These are phyloP conservation scores for Ustilago shanxiensis DNA, from an alignment of 1,284 basidiomycete species.

Conservation along the genomic window DNA sequence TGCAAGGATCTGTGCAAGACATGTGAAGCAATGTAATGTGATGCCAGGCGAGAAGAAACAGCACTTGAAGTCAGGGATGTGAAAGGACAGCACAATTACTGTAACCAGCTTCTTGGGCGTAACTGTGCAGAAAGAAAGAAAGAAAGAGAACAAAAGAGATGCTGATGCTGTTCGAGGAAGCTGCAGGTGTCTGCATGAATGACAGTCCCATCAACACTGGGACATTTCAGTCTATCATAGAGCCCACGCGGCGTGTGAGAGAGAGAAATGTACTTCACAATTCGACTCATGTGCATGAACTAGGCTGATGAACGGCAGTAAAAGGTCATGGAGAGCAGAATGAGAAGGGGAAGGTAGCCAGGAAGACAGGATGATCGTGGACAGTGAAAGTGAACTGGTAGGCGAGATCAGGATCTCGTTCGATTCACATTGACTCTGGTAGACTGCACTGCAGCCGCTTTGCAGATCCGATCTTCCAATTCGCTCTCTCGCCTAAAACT, in stretches of 20 bases:
- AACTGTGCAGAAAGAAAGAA: neutral
- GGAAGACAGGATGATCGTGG: neutral
- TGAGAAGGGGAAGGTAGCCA: neutral
- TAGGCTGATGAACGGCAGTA: neutral
- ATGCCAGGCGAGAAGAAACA: neutral
- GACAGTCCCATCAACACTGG: neutral
- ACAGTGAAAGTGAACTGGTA: too few relatives aligned
- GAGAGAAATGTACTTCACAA: too few relatives aligned
- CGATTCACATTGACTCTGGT: neutral
- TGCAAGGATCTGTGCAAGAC: neutral
- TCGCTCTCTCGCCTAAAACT: neutral
- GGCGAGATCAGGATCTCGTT: neutral
- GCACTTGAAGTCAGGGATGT: neutral
- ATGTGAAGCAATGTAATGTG: conserved; percentile 5
- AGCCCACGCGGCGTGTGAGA: neutral
- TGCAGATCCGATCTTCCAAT: conserved; percentile 1
- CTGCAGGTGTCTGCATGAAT: neutral
- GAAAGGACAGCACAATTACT: neutral
- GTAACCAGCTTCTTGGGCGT: neutral
- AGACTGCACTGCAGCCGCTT: neutral
- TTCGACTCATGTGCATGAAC: too few relatives aligned
- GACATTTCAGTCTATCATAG: neutral
- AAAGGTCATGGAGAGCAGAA: neutral
- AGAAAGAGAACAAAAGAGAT: neutral
- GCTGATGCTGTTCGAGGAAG: neutral